Base-by-base conservation (phyloP, 805 yeast genomes). In the Candida nitratophila region DNA sequence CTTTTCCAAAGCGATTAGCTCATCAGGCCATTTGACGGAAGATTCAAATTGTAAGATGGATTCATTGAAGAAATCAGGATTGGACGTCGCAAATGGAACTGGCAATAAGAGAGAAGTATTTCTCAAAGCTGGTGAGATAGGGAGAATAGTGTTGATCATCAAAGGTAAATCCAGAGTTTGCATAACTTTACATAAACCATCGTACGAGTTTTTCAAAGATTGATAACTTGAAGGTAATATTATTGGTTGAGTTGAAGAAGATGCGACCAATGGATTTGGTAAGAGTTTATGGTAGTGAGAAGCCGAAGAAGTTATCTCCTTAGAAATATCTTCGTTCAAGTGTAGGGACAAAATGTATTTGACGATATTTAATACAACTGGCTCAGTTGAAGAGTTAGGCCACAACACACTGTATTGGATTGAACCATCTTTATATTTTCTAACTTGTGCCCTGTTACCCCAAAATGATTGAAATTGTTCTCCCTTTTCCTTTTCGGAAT, bases 21-120 rank as follows among this genome's bases (percentile, higher is more conserved):
- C 96, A 62, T 86, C 95, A 2, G 99, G 99, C 99, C 99, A 93
- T 60, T 81, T 80, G n/a, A 77, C 73, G 2, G 96, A 86, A 3
- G 86, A 70, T 65, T 93, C 99, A 61, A 93, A 87, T 63, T 90
- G 96, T 32, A 93, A 60, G 10, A 93, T 73, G 15, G 83, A 81
- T 37, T 86, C 90, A 53, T 84, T 86, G 70, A 87, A 79, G 57
- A 84, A 86, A 56, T 84, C 86, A 4, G 88, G 89, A 52, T 76
- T 80, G 2, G 86, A 72, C 27, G 73, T 70, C 8, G 91, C 88
- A 69, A 77, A 84, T 32, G 96, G 95, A 34, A 79, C 86, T 0
- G 98, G 98, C 50, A 79, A 81, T 44, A 82, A 70, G 4, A 84
- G 52, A 1, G 96, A 82, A 0, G 96, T 75, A 56, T 77, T 81